Conservation (phyloP, 768 basidiomycete species). For the Tylopilus sp. region DNA sequence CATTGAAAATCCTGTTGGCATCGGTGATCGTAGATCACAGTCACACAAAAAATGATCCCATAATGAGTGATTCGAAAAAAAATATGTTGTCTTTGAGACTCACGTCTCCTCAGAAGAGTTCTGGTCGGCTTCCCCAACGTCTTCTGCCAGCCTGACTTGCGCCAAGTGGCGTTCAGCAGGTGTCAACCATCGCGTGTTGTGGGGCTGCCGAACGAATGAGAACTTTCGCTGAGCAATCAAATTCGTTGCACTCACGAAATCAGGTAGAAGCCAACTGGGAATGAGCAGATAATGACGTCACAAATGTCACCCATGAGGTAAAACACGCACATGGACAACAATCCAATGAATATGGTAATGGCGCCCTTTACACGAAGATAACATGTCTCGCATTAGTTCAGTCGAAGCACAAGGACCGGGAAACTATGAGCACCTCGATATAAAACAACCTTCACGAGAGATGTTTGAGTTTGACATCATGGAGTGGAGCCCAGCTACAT, state of each 20-base stretch:
- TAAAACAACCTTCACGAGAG: slow-evolving; percentile 56
- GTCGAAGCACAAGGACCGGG: too few species aligned
- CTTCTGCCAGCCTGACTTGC: slow-evolving; percentile 62
- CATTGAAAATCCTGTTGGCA: slow-evolving; percentile 40
- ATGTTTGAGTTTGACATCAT: background rate
- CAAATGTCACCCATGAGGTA: background rate
- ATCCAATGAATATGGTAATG: slow-evolving; percentile 57
- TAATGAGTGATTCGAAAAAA: background rate
- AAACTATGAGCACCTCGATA: slow-evolving; percentile 46
- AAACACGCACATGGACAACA: slow-evolving; percentile 44
- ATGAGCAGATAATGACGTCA: background rate
- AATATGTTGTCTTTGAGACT: background rate
- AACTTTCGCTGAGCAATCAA: background rate
- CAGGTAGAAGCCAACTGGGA: slow-evolving; percentile 53
- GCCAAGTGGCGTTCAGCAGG: slow-evolving; percentile 52
- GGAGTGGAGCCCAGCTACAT: slow-evolving; percentile 6
- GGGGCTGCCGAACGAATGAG: slow-evolving; percentile 36
- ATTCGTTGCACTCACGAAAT: slow-evolving; percentile 44
- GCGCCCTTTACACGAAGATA: slow-evolving; percentile 42
- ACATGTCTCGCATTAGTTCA: background rate
- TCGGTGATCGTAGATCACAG: background rate
- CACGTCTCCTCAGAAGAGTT: slow-evolving; percentile 6
- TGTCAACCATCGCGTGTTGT: slow-evolving; percentile 61
- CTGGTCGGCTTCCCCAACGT: background rate
- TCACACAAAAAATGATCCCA: background rate